Evolutionary conservation across 345 rosid genomes (phyloP), one percentile per base, ranked within the genome.

Genomic region (Populus pruinosa): DNA sequence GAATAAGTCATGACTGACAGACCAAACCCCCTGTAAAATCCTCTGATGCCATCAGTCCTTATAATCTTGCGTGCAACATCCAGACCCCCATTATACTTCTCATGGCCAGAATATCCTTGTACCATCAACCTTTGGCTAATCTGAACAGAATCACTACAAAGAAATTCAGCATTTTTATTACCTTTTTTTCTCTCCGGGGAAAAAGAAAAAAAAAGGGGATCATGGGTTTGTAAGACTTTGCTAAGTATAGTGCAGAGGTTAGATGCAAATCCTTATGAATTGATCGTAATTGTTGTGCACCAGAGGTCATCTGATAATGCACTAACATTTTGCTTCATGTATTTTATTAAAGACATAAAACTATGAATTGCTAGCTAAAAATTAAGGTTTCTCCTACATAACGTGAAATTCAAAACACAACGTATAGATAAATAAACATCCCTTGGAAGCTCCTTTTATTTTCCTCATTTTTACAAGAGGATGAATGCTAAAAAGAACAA

Each of bases 51-150:
- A 87, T 93, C 93, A 80, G 91, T 69, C 80, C 89, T 88, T 49
- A 96, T 78, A 74, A 96, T 83, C 77, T 91, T 91, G 55, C 94
- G 91, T 75, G 89, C 96, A 84, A 92, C 99, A 85, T 96, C 98
- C 44, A 96, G 79, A 82, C 99, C 99, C 71, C 98, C 98, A 80
- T 83, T 88, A 78, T 96, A 96, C 68, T 68, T 91, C 53, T 91
- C 90, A 73, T 92, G 97, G 21, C 96, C 99, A 12, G 98, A 92
- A 81, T 96, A 96, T 76, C 99, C 99, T 85, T 96, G 98, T 5
- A 96, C 99, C 99, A 96, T 96, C 89, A 96, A 85, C 87, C 89
- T 96, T 77, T 96, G 99, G 83, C 99, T 96, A 68, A 96, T 87
- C 99, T 96, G 93, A 61, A 41, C 43, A 85, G 31, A 66, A 38